Evolutionary conservation across 768 basidiomycete genomes (phyloP), one percentile per base, ranked within the genome.

Genomic region (Serendipita sp.): DNA sequence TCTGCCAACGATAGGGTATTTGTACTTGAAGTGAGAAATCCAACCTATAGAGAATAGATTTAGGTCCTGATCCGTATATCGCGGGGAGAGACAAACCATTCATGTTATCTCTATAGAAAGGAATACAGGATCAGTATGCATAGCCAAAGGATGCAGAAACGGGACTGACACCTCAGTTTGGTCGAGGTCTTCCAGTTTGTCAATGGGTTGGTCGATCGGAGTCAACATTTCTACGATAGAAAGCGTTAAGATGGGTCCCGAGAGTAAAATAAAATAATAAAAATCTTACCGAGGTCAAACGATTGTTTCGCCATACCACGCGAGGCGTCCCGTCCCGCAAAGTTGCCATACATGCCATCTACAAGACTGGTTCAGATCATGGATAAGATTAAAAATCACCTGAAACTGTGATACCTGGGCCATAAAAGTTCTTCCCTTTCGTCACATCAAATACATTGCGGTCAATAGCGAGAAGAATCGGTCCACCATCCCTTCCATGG

Each of bases 271-370:
- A 23, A 23, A 23, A 23, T 23, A 23, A 15, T 44, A 63, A 23
- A 30, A 46, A 41, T 71, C 86, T 63, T 70, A 91, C 93, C 91
- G n/a, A 77, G 35, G 62, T 94, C 94, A 68, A 96, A 97, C 2
- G 92, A 95, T 75, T 97, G 94, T 75, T 94, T 96, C 4, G 95
- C 95, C 89, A 98, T 94, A 3, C 95, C 94, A 44, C 94, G 78
- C 15, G 91, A 94, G 1, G 95, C 95, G 75, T 99, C 95, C 58
- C 94, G 76, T 3, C 95, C 96, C 2, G 96, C 94, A 78, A 99
- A 98, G 75, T 94, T 95, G 35, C 91, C 93, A 71, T 97, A 97
- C 82, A 93, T 91, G 0, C 94, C 95, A 70, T 85, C 95, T 96
- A 68, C 23, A 23, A 23, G 23, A 23, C 23, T 23, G 23, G 23